Evolutionary conservation across 2,329 filamentous ascomycete species (phyloP).

Genomic region (Zymoseptoria tritici): DNA sequence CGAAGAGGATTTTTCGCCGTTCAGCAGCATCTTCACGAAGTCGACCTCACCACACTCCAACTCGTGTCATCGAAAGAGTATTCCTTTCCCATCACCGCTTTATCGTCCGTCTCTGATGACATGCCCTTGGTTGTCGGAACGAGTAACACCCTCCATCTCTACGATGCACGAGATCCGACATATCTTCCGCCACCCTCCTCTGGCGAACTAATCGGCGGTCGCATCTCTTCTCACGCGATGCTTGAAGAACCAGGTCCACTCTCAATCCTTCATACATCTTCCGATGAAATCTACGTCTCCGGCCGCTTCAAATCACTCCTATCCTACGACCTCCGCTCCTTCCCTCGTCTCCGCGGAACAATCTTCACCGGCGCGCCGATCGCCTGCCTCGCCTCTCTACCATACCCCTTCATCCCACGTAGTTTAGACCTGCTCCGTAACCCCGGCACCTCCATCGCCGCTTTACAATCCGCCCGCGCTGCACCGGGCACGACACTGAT

Average conservation of each 20-base stretch:
- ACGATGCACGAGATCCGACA: slow-evolving; percentile 59
- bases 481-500: slow-evolving; percentile 58
- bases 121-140: slow-evolving; percentile 79
- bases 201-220: slow-evolving; percentile 29
- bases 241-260: slow-evolving; percentile 75
- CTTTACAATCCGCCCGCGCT: slow-evolving; percentile 49
- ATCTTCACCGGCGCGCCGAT: slow-evolving; percentile 78
- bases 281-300: slow-evolving; percentile 69
- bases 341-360: slow-evolving; percentile 67
- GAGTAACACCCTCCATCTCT: slow-evolving; percentile 69
- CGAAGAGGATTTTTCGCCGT: slow-evolving; percentile 73
- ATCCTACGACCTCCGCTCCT: slow-evolving; percentile 80
- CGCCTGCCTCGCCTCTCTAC: slow-evolving; percentile 63
- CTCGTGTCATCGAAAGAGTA: slow-evolving; percentile 64
- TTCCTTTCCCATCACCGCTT: slow-evolving; percentile 73
- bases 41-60: slow-evolving; percentile 68
- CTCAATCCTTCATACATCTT: slow-evolving; percentile 64
- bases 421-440: slow-evolving; percentile 52
- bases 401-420: slow-evolving; percentile 59
- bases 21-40: slow-evolving; percentile 67
- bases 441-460: slow-evolving; percentile 42
- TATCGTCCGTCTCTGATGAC: slow-evolving; percentile 61
- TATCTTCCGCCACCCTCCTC: slow-evolving; percentile 9
- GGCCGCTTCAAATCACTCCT: slow-evolving; percentile 84
- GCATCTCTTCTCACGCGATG: slow-evolving; percentile 52